These are phyloP conservation scores for Teratosphaeria pseudoeucalypti DNA, from an alignment of 2,329 filamentous ascomycete species.

Conservation along the genomic window DNA sequence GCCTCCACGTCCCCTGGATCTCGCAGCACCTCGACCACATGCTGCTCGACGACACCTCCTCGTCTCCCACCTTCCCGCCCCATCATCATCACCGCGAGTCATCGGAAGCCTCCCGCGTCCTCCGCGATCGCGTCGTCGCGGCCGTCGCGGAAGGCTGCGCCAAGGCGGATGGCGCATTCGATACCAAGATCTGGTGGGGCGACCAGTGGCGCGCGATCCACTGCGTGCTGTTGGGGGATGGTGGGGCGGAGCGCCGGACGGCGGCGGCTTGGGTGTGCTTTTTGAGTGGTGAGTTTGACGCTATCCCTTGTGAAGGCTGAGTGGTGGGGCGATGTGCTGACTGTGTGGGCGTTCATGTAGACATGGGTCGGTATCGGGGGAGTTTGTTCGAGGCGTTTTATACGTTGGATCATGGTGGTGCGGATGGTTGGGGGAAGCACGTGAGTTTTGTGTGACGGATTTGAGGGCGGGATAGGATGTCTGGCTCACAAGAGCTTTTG, in stretches of 20 bases:
- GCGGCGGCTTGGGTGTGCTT: conserved; percentile 4
- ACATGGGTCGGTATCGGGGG: conserved; percentile 5
- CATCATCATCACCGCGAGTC: neutral
- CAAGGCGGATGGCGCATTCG: neutral
- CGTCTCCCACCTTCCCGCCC: neutral
- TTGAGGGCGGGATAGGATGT: no score
- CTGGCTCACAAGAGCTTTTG: no score
- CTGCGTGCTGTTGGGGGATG: conserved; percentile 4
- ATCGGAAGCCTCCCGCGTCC: conserved; percentile 1
- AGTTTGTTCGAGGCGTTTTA: conserved; percentile 4
- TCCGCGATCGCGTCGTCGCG: conserved; percentile 4
- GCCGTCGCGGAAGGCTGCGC: conserved; percentile 2
- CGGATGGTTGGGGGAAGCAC: neutral
- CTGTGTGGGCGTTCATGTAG: neutral
- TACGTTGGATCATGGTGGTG: neutral
- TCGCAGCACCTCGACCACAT: conserved; percentile 12
- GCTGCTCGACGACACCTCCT: neutral
- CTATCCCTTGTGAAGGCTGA: neutral
- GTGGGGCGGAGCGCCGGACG: neutral
- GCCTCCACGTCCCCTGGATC: conserved; percentile 13
- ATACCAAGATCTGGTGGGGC: conserved; percentile 6
- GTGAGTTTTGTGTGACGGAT: no score
- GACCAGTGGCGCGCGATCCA: conserved; percentile 4
- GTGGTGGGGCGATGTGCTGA: conserved; percentile 1
- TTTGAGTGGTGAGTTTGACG: conserved; percentile 2